Base-by-base conservation (phyloP, 2,329 filamentous ascomycete species). In the Aspergillus pseudotamarii region DNA sequence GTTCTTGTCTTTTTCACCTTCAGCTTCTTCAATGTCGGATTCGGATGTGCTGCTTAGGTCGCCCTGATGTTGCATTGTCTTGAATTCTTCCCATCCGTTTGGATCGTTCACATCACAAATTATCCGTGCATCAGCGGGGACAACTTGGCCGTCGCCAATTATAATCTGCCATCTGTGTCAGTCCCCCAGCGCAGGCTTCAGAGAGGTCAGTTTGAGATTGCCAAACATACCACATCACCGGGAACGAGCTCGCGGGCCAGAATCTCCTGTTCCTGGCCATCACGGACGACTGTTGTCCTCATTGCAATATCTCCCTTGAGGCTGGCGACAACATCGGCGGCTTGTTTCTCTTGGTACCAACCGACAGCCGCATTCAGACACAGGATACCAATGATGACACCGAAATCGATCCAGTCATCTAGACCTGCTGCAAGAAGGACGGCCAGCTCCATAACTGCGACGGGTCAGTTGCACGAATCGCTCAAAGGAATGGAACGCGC, bases 281-380 rank as follows among this genome's bases (percentile, higher is more conserved):
- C 84, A 70, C 90, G 89, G 68, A 92, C 80, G 67, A 90, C 88
- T 61, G 81, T 84, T 9, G 89, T 87, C 76, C 87, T 89, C 86
- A 92, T 88, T 69, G 90, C 90, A 73, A 93, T 93, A 72, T 93
- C 90, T 77, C 90, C 90, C 80, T 92, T 92, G 61, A 93, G 82
- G 70, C 85, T 88, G 30, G 90, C 89, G 71, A 92, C 89, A 68
- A 92, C 89, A 79, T 93, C 90, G 64, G 89, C 90, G 68, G 90
- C 90, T 78, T 92, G 89, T 80, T 92, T 93, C 79, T 93, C 90
- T 76, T 92, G 90, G 76, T 92, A 92, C 87, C 90, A 92, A 80
- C 90, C 90, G 73, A 92, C 90, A 67, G 88, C 80, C 63, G 90
- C 90, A 79, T 93, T 93, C 66, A 93, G 85, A 74, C 89, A 77